Percentiles rank a stretch among this genome's conserved stretches.
Evolutionary conservation across 2,329 filamentous ascomycete genomes (phyloP).

Genomic region (Cladosporium velox): DNA sequence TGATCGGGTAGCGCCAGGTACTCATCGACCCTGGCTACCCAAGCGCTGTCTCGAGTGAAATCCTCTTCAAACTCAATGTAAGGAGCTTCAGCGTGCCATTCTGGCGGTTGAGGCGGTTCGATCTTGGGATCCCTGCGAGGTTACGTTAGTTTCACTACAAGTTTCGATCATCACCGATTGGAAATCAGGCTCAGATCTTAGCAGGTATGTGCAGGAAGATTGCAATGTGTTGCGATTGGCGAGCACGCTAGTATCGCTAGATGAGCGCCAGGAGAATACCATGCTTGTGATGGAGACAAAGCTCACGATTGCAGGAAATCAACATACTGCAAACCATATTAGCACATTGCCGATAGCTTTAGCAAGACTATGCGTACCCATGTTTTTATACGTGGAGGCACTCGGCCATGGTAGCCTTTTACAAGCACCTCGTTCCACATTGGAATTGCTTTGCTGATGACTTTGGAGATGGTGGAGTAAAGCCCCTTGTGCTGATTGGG

Average conservation of each 20-base stretch:
- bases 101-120: not conserved
- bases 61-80: not conserved
- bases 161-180: too few relatives aligned
- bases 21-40: not conserved
- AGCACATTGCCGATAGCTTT: too few relatives aligned
- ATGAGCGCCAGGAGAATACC: too few relatives aligned
- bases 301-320: too few relatives aligned
- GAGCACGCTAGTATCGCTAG: too few relatives aligned
- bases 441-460: constrained; percentile 31
- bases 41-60: not conserved
- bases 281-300: too few relatives aligned
- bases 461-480: constrained; percentile 31
- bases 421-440: constrained; percentile 35
- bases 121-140: not conserved
- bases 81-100: not conserved
- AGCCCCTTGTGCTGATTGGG: constrained; percentile 36
- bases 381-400: constrained; percentile 5
- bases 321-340: too few relatives aligned
- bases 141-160: too few relatives aligned
- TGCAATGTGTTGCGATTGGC: too few relatives aligned
- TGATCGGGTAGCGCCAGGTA: not conserved
- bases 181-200: too few relatives aligned
- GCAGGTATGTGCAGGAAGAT: too few relatives aligned
- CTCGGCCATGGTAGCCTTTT: constrained; percentile 35
- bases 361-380: not conserved